Evolutionary conservation across 1,284 basidiomycete species (phyloP).

Genomic region (Cryptococcus jaspeensis): DNA sequence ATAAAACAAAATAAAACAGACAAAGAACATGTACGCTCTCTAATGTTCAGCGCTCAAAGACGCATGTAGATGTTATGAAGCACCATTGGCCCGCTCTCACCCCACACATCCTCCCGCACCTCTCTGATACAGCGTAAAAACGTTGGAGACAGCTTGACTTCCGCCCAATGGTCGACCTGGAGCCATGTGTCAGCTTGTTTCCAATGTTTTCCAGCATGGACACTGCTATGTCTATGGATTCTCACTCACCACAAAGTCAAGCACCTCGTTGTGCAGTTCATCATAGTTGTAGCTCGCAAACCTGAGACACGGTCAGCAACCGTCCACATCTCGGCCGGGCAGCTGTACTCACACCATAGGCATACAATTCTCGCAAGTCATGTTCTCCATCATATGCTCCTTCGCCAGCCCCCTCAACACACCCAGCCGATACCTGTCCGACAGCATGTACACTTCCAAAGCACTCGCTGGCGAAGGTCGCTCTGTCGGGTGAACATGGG

Average conservation of each 20-base stretch:
- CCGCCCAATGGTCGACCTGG: conserved; percentile 34
- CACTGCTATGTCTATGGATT: no score
- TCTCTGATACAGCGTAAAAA: conserved; percentile 43
- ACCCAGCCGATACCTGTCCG: conserved; percentile 73
- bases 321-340: background rate
- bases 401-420: conserved; percentile 65
- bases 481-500: conserved; percentile 70
- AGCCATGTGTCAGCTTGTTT: background rate
- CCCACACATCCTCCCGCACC: conserved; percentile 43
- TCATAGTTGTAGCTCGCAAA: conserved; percentile 42
- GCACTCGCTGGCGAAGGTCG: conserved; percentile 66
- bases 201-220: no score
- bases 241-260: conserved; percentile 43
- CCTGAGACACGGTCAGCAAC: conserved; percentile 4
- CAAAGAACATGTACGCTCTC: background rate
- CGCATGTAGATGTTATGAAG: conserved; percentile 16
- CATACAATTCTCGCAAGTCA: conserved; percentile 70
- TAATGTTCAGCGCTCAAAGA: background rate
- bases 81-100: conserved; percentile 39
- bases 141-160: conserved; percentile 29
- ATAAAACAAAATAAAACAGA: background rate
- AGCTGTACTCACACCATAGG: conserved; percentile 61
- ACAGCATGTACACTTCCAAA: conserved; percentile 73
- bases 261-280: conserved; percentile 33
- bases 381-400: conserved; percentile 70